Conservation (phyloP, 345 rosid genomes). For the Citrus reticulata region DNA sequence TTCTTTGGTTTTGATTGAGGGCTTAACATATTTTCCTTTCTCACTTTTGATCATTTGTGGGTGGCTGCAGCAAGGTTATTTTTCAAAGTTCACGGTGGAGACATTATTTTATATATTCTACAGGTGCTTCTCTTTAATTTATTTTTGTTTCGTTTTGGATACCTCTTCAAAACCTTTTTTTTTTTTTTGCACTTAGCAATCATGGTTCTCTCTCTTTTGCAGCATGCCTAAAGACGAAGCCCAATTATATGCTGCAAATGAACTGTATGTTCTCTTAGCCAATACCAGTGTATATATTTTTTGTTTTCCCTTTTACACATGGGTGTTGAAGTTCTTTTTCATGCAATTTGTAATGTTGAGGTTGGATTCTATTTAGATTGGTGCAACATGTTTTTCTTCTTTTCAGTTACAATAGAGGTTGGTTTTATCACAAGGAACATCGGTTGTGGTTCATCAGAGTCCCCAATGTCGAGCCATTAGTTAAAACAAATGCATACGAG, state of each 20-base stretch:
- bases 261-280: constrained; percentile 64
- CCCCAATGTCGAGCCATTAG: constrained; percentile 75
- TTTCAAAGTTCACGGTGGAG: constrained; percentile 65
- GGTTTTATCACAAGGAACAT: constrained; percentile 94
- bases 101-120: constrained; percentile 84
- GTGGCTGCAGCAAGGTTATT: constrained; percentile 77
- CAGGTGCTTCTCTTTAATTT: constrained; percentile 45
- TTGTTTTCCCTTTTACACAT: background rate
- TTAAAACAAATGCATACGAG: constrained; percentile 62
- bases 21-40: background rate
- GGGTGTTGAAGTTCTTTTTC: background rate
- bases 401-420: constrained; percentile 77
- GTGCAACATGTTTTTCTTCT: constrained; percentile 13
- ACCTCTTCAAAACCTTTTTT: background rate
- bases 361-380: background rate
- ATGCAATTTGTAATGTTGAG: background rate
- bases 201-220: constrained; percentile 20
- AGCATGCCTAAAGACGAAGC: constrained; percentile 99
- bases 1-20: background rate
- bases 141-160: background rate
- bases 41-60: constrained; percentile 6
- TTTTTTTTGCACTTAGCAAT: background rate
- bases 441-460: constrained; percentile 76
- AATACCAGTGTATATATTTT: background rate
- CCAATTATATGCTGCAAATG: constrained; percentile 84